phyloP scores from a whole-genome alignment of 805 yeast species.

The Yarrowia keelungensis region DNA sequence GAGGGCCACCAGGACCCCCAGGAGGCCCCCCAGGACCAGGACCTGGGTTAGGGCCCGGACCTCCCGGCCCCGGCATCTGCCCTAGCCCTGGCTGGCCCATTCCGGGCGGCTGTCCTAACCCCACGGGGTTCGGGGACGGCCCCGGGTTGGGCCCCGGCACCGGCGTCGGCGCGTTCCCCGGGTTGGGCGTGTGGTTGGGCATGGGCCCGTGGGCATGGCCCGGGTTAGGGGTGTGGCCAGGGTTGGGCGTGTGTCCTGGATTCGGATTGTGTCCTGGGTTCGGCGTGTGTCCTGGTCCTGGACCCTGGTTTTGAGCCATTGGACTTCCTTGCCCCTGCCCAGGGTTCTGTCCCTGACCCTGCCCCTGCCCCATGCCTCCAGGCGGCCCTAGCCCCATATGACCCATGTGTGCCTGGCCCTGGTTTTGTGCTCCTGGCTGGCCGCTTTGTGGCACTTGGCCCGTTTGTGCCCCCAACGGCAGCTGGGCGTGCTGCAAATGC shows the following conservation, averaged over 20 bases:
- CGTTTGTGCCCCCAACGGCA: background rate
- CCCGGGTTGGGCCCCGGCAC: slow-evolving; percentile 11
- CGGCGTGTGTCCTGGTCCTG: background rate
- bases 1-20: too few species aligned
- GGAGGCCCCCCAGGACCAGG: too few species aligned
- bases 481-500: slow-evolving; percentile 28
- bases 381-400: background rate
- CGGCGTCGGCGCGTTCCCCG: slow-evolving; percentile 10
- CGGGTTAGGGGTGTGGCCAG: slow-evolving; percentile 2
- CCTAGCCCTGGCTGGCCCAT: slow-evolving; percentile 14
- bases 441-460: background rate
- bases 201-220: background rate
- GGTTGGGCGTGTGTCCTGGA: slow-evolving; percentile 3
- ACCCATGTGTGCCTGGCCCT: slow-evolving; percentile 23
- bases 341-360: too few species aligned
- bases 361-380: background rate
- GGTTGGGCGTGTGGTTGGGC: slow-evolving; percentile 17
- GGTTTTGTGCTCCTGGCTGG: slow-evolving; percentile 21
- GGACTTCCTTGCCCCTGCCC: slow-evolving; percentile 7
- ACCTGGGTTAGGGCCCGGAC: background rate
- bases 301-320: background rate
- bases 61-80: background rate
- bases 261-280: background rate
- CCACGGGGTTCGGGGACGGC: slow-evolving; percentile 2
- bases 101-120: slow-evolving; percentile 13